Conservation (phyloP, 192 early-diverging fungal species). For the Gaertneriomyces sp. region DNA sequence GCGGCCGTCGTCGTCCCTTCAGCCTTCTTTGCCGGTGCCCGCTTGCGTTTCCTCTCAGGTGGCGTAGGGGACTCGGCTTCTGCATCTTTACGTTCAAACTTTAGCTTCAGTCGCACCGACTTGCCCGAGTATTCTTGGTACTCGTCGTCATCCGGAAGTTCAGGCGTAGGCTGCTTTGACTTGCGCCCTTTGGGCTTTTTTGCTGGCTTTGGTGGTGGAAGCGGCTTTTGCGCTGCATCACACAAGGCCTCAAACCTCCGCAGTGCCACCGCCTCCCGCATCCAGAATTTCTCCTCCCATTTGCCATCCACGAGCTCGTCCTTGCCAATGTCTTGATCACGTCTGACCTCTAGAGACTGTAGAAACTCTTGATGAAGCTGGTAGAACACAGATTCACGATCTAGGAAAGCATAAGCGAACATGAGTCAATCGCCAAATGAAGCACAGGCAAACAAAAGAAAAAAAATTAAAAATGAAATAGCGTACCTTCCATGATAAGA, state of each 20-base stretch:
- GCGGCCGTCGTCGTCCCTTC: constrained; percentile 2
- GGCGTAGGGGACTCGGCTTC: constrained; percentile 3
- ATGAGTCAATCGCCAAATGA: constrained; percentile 15
- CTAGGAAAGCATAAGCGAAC: constrained; percentile 12
- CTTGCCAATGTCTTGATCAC: constrained; percentile 5
- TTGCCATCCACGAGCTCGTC: constrained; percentile 36
- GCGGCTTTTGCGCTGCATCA: constrained; percentile 35
- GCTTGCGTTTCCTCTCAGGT: constrained; percentile 13
- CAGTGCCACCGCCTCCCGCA: constrained; percentile 45
- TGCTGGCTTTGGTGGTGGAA: constrained; percentile 13
- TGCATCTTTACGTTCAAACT: constrained; percentile 11
- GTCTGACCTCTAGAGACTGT: constrained; percentile 27
- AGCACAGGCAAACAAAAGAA: constrained; percentile 6
- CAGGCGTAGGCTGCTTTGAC: constrained; percentile 13
- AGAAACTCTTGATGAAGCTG: constrained; percentile 44
- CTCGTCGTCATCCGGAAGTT: constrained; percentile 8
- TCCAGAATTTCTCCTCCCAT: constrained; percentile 52
- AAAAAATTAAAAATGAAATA: background rate
- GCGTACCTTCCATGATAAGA: constrained; percentile 57
- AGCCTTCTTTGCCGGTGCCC: background rate
- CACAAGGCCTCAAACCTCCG: constrained; percentile 45
- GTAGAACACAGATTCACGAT: constrained; percentile 42
- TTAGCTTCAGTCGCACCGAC: constrained; percentile 25
- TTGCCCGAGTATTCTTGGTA: constrained; percentile 13
- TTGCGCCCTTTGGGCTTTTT: constrained; percentile 15